Conservation (phyloP, 2,329 filamentous ascomycete species). For the Aspergillus candidus region DNA sequence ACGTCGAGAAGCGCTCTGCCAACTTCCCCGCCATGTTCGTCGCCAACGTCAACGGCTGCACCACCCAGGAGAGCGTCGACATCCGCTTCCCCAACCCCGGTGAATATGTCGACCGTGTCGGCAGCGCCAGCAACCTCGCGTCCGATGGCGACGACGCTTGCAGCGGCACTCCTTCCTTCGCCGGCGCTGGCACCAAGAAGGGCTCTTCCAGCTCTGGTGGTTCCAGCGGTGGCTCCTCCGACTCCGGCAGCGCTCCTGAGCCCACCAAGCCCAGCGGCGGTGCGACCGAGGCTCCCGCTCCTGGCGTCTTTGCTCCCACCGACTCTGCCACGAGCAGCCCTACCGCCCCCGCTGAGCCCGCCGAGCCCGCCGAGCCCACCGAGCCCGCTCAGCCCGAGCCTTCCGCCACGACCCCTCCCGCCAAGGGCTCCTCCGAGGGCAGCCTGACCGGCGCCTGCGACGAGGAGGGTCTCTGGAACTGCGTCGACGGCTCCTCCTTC, state of each 20-base stretch:
- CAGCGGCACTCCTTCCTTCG: constrained; percentile 27
- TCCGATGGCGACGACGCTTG: constrained; percentile 24
- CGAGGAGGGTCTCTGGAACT: constrained; percentile 55
- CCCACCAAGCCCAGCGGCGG: background rate
- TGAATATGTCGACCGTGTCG: constrained; percentile 47
- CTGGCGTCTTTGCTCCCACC: constrained; percentile 15
- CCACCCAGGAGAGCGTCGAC: constrained; percentile 50
- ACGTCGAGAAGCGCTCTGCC: constrained; percentile 49
- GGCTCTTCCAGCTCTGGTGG: constrained; percentile 14
- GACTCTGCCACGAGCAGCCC: constrained; percentile 11
- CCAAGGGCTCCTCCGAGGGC: constrained; percentile 12
- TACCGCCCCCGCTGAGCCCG: background rate
- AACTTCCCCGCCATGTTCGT: constrained; percentile 68
- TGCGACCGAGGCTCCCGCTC: constrained; percentile 5
- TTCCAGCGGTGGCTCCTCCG: constrained; percentile 24
- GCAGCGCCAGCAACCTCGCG: constrained; percentile 34
- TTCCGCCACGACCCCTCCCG: constrained; percentile 7
- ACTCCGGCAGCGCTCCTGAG: constrained; percentile 8
- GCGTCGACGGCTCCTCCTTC: constrained; percentile 51
- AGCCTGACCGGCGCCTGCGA: constrained; percentile 43
- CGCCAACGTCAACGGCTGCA: constrained; percentile 63
- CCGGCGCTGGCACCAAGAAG: constrained; percentile 23
- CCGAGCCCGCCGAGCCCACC: background rate
- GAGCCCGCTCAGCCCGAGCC: background rate
- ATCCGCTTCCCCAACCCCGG: constrained; percentile 66